Evolutionary conservation across 1,139 yeast genomes (phyloP), one percentile per base, ranked within the genome.

Genomic region (Meyerozyma sp.): DNA sequence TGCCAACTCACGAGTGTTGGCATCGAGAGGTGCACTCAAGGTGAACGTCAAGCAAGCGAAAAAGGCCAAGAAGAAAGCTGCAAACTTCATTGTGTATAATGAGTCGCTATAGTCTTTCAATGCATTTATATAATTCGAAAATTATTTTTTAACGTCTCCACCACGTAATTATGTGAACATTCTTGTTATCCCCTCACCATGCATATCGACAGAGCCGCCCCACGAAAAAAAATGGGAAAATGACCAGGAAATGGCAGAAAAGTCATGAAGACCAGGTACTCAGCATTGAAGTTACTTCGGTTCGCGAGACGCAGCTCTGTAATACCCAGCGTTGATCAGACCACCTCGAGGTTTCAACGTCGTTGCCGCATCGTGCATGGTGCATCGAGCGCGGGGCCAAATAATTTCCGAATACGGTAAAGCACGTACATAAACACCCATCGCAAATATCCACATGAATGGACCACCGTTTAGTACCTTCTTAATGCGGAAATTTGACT

Each of bases 11-110:
- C 25, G 26, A 13, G 37, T 11, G 14, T 18, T 10, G 26, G 37
- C 26, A 21, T 34, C 37, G 16, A 34, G 37, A 9, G 37, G 37
- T 10, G 37, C 37, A 34, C 37, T 34, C 37, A 34, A 34, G 37
- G 37, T 34, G 37, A 34, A 20, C 7, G 26, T 34, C 37, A 34
- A 34, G 16, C 37, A 34, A 21, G 37, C 37, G 26, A 34, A 34
- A n/a, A 34, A 9, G 10, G 37, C 25, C 11, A 34, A 21, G 25
- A 34, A 34, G 37, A 34, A 34, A 21, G 37, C 37, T 4, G 26
- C 26, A 21, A 34, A 3, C 37, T 34, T 34, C 37, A 34, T 34
- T 30, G 34, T 30, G 16, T 3, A 13, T 13, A 30, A 30, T 8
- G 34, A 14, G 8, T n/a, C 13, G 11, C 29, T 11, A 10, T 3